Conservation (phyloP, 2,329 filamentous ascomycete genomes). For the Alternaria consortialis region DNA sequence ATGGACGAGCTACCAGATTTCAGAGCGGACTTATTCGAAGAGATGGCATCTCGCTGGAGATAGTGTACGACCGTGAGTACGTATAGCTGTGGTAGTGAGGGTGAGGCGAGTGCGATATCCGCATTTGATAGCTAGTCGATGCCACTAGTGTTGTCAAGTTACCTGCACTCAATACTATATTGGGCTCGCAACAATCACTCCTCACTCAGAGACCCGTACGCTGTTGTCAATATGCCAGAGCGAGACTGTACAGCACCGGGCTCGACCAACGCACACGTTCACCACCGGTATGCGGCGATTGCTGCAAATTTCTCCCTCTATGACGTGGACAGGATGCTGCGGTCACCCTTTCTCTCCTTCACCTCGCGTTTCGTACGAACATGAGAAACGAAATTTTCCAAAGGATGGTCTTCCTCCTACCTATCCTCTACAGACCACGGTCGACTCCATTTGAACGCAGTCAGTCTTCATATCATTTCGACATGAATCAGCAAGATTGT, state of each 20-base stretch:
- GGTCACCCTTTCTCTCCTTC: background rate
- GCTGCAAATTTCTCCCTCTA: background rate
- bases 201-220: background rate
- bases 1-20: slow-evolving; percentile 46
- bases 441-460: background rate
- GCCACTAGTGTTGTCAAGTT: background rate
- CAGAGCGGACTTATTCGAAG: slow-evolving; percentile 41
- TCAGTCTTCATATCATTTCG: background rate
- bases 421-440: background rate
- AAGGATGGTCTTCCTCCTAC: background rate
- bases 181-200: background rate
- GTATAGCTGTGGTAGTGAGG: background rate
- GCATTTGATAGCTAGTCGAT: background rate
- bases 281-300: background rate
- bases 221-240: background rate
- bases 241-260: background rate
- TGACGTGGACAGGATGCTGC: background rate
- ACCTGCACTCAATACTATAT: background rate
- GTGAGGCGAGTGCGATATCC: background rate
- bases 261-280: background rate
- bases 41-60: slow-evolving; percentile 39
- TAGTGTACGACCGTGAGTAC: slow-evolving; percentile 6
- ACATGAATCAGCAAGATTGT: slow-evolving; percentile 16
- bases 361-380: background rate
- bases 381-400: background rate